Evolutionary conservation across 345 rosid genomes (phyloP).

Genomic region (Turritis glabra): DNA sequence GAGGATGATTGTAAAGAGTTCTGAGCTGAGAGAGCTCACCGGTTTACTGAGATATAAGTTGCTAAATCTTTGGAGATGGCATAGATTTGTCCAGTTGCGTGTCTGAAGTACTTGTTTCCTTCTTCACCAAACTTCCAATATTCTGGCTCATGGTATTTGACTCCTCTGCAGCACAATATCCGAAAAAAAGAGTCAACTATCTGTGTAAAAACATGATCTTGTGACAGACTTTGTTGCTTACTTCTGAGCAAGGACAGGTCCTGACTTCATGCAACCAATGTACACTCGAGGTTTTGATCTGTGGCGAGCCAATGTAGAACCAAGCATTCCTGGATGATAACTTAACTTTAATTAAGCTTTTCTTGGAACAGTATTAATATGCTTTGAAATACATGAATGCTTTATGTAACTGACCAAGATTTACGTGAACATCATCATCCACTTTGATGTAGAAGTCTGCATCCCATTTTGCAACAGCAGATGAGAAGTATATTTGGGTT

Average conservation of each 20-base stretch:
- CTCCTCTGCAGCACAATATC: conserved; percentile 50
- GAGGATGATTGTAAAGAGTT: not conserved
- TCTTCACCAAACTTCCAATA: conserved; percentile 92
- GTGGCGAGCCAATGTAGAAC: conserved; percentile 53
- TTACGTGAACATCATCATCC: conserved; percentile 87
- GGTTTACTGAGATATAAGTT: conserved; percentile 68
- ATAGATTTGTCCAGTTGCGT: conserved; percentile 92
- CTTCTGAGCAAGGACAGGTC: conserved; percentile 82
- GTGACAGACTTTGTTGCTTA: conserved; percentile 39
- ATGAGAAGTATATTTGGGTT: conserved; percentile 76
- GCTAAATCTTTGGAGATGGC: conserved; percentile 96
- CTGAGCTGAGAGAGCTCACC: conserved; percentile 40
- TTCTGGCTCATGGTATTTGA: conserved; percentile 90
- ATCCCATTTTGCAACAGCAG: conserved; percentile 81
- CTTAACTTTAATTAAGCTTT: not conserved
- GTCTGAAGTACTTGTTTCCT: conserved; percentile 88
- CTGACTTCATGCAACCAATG: conserved; percentile 98
- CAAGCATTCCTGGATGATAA: conserved; percentile 59
- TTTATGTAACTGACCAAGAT: conserved; percentile 73
- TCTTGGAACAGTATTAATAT: conserved; percentile 11
- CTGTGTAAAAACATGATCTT: conserved; percentile 10
- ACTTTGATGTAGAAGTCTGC: conserved; percentile 88
- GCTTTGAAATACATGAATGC: not conserved
- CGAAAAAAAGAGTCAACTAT: not conserved
- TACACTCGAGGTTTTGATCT: conserved; percentile 68